Evolutionary conservation across 2,329 filamentous ascomycete genomes (phyloP), one percentile per base, ranked within the genome.

Genomic region (Pseudogymnoascus sp.): DNA sequence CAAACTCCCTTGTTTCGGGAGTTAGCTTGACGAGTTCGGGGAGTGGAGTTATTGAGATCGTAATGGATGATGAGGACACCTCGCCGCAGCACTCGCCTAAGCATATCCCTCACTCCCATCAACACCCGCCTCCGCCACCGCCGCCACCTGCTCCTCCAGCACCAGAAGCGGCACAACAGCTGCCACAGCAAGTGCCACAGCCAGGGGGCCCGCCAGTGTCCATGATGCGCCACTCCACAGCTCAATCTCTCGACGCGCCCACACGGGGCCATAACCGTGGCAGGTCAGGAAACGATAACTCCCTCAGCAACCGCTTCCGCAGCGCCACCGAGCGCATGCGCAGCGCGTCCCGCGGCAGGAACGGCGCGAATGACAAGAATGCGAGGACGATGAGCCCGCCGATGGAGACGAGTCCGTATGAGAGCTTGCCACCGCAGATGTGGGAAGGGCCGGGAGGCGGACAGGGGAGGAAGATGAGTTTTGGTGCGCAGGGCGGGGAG

Each of bases 41-140:
- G 6, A 81, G 82, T 0, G 84, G 81, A 4, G 81, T 84, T 70
- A 86, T 88, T 67, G 85, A 88, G 71, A 85, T 88, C 65, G 83
- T 88, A 60, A 85, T 86, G 81, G 84, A 87, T 67, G 82, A 85
- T 1, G 82, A 85, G 5, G 79, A 82, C 7, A 14, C 37, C 13
- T 60, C 37, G 11, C 31, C 56, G 5, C 16, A 60, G 31, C 33
- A 40, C 13, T 64, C 61, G 11, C 65, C 62, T 8, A 38, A 66
- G 44, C 66, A 21, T 40, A 67, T 2, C 67, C 75, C 11, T 66
- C 71, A 11, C 75, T 75, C 7, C 72, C 74, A 1, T 4, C 59
- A 38, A 1, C 78, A 79, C 6, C 75, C 80, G 65, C 73, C 81
- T 42, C 71, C 79, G 13, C 73, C 79, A 1, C 81, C 78, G 1